Base-by-base conservation (phyloP, 2,329 filamentous ascomycete species). In the Aspergillus neoniger region DNA sequence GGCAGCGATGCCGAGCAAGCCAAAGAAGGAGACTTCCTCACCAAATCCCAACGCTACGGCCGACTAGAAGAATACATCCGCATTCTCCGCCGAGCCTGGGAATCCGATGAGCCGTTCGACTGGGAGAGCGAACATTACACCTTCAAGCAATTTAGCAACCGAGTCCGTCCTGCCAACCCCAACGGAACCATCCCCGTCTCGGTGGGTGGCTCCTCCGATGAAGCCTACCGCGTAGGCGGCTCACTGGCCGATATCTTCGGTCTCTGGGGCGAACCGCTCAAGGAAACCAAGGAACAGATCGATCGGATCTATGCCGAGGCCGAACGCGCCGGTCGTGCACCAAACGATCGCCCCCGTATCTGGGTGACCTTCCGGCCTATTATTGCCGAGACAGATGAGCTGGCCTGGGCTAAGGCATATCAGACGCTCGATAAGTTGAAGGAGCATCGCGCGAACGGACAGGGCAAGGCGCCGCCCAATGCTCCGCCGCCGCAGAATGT, bases 301-400 rank as follows among this genome's bases (percentile, higher is more conserved):
- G 83, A 86, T 63, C 80, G 81, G 19, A 83, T 88, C 68, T 86
- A 86, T 63, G 83, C 80, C 3, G 85, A 84, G 66, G 82, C 85
- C 0, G 82, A 78, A n/a, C 82, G 82, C 63, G 85, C 85, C 1
- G 85, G 85, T 0, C 80, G 85, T 0, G 65, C 62, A 0, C 83
- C 86, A 1, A 69, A 62, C 0, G 85, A 87, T 63, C 74, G 81
- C 0, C 85, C 85, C 6, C 75, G 83, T 4, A 87, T 88, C 67
- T 88, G 85, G 85, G 85, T 88, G 1, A 87, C 85, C 0, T 87
- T 87, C 80, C 79, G 85, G 2, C 85, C 85, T 3, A 87, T 88
- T 60, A 66, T 82, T 0, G 85, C 85, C 0, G 85, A 87, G 73
- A 87, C 85, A 0, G 85, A 87, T 14, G 85, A 87, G 19, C 77